Conservation (phyloP, 2,329 filamentous ascomycete genomes). For the Exophiala bonariae region DNA sequence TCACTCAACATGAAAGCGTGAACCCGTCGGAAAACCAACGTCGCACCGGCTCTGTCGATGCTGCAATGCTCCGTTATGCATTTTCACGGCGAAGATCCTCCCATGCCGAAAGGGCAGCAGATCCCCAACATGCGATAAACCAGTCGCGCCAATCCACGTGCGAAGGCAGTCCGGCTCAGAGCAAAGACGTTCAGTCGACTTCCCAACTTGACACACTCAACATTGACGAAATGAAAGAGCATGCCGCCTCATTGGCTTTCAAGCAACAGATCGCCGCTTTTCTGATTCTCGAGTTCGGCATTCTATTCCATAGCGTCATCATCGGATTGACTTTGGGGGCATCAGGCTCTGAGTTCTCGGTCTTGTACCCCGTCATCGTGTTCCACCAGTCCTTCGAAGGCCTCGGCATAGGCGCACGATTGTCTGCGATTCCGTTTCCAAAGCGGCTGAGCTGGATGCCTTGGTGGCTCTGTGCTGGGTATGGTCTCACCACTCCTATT, state of each 20-base stretch:
- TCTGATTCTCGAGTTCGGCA: conserved; percentile 58
- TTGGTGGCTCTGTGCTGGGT: conserved; percentile 50
- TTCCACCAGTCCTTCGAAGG: conserved; percentile 67
- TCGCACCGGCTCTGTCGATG: too few relatives aligned
- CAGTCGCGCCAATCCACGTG: background rate
- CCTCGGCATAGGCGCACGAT: conserved; percentile 61
- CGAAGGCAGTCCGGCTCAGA: conserved; percentile 52
- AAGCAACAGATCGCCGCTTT: conserved; percentile 41
- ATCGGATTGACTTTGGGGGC: conserved; percentile 64
- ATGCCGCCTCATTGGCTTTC: conserved; percentile 29
- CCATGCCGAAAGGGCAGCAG: too few relatives aligned
- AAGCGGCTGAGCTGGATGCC: conserved; percentile 47
- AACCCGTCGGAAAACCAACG: too few relatives aligned
- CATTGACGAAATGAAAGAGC: conserved; percentile 3
- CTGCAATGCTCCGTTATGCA: too few relatives aligned
- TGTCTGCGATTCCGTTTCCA: conserved; percentile 59
- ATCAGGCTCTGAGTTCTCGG: conserved; percentile 57
- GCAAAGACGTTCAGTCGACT: conserved; percentile 26
- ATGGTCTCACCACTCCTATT: conserved; percentile 55
- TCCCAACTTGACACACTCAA: conserved; percentile 6
- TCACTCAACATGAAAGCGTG: too few relatives aligned
- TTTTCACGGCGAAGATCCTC: too few relatives aligned
- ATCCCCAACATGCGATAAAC: conserved; percentile 12
- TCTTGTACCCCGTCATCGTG: conserved; percentile 60
- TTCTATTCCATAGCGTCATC: conserved; percentile 65